Evolutionary conservation across 2,329 filamentous ascomycete species (phyloP).

Genomic region (Ploettnerulaceae sp.): DNA sequence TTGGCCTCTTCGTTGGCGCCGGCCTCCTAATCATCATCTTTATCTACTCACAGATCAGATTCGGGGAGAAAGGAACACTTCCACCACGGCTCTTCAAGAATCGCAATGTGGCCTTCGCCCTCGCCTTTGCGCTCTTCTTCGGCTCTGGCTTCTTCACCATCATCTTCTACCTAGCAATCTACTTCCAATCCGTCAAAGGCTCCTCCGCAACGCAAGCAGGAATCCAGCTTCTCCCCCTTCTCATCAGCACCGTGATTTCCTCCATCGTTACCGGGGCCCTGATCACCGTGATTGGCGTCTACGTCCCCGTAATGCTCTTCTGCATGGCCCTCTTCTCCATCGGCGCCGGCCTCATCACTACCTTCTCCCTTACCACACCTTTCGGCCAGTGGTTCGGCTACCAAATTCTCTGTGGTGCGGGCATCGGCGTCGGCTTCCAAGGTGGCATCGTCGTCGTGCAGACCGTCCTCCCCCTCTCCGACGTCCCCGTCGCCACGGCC

Average conservation of each 20-base stretch:
- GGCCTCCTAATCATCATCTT: constrained; percentile 32
- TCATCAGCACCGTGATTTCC: constrained; percentile 40
- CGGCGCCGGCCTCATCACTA: constrained; percentile 41
- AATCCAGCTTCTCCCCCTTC: constrained; percentile 40
- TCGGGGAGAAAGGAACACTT: constrained; percentile 34
- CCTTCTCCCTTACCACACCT: constrained; percentile 38
- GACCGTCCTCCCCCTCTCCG: constrained; percentile 44
- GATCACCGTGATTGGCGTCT: constrained; percentile 40
- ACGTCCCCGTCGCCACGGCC: constrained; percentile 48
- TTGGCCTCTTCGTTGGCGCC: constrained; percentile 35
- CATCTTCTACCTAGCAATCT: constrained; percentile 33
- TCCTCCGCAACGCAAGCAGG: constrained; percentile 40
- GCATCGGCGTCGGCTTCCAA: constrained; percentile 27
- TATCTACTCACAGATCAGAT: constrained; percentile 33
- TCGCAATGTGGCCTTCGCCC: constrained; percentile 21
- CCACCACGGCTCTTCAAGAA: constrained; percentile 36
- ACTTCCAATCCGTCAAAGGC: constrained; percentile 35
- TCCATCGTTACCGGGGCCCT: constrained; percentile 39
- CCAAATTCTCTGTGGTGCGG: constrained; percentile 42
- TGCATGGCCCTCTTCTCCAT: constrained; percentile 36
- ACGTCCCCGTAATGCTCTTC: constrained; percentile 41
- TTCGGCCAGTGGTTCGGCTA: constrained; percentile 51
- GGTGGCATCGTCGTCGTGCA: constrained; percentile 38
- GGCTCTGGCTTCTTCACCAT: constrained; percentile 30
- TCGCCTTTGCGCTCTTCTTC: constrained; percentile 25